Evolutionary conservation across 106 monocot genomes (phyloP).

Genomic region (Dendrobium officinale): DNA sequence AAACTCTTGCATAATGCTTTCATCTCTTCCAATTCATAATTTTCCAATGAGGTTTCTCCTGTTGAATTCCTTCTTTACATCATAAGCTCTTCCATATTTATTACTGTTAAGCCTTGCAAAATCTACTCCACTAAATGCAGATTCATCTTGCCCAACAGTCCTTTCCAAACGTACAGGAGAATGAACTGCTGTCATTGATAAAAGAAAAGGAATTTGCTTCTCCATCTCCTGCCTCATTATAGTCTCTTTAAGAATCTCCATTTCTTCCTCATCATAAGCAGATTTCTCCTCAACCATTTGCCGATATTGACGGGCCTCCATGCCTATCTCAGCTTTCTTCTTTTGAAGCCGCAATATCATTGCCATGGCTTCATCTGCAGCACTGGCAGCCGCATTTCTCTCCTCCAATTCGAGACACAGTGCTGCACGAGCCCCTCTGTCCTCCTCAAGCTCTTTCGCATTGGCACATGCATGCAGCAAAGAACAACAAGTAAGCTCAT

Average conservation of each 20-base stretch:
- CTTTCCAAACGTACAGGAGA: too few species aligned
- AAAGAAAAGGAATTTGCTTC: conserved; percentile 26
- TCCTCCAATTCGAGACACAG: conserved; percentile 86
- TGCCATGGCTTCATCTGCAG: conserved; percentile 92
- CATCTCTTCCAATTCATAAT: conserved; percentile 2
- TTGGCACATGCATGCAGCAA: conserved; percentile 94
- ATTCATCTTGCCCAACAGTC: too few species aligned
- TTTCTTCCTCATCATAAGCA: conserved; percentile 83
- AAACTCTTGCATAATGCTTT: not conserved
- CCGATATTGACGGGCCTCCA: conserved; percentile 76
- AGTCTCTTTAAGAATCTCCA: conserved; percentile 80
- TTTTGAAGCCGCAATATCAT: conserved; percentile 91
- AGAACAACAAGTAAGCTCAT: conserved; percentile 78
- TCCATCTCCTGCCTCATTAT: conserved; percentile 70
- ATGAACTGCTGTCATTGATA: too few species aligned
- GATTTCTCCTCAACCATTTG: conserved; percentile 74
- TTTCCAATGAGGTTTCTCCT: conserved; percentile 17
- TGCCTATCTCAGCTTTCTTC: conserved; percentile 79
- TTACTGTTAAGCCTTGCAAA: too few species aligned
- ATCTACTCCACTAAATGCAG: too few species aligned
- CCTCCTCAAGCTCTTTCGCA: conserved; percentile 56
- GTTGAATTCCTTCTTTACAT: not conserved
- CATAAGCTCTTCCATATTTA: too few species aligned
- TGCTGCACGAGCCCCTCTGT: conserved; percentile 31
- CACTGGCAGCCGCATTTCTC: conserved; percentile 71